Conservation (phyloP, 2,329 filamentous ascomycete genomes). For the Alternaria triticina region DNA sequence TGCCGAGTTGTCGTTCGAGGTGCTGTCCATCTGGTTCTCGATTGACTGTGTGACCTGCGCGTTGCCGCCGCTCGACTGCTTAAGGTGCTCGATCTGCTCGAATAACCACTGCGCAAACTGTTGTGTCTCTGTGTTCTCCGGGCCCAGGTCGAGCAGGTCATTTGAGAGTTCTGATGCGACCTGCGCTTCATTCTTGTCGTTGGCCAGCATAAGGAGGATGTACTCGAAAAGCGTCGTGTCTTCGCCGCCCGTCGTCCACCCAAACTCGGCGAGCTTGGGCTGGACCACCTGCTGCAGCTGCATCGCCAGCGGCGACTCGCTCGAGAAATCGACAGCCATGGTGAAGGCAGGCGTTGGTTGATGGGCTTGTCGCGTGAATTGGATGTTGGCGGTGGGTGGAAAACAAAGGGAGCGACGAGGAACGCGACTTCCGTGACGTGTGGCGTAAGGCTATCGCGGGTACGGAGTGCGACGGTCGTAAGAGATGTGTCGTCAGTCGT, state of each 20-base stretch:
- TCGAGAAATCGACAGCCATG: slow-evolving; percentile 80
- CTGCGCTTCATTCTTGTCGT: slow-evolving; percentile 90
- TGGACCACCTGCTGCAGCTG: slow-evolving; percentile 83
- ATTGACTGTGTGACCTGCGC: slow-evolving; percentile 25
- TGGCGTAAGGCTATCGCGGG: slow-evolving; percentile 22
- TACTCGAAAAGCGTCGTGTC: slow-evolving; percentile 91
- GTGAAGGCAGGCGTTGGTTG: slow-evolving; percentile 12
- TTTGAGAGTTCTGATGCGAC: slow-evolving; percentile 86
- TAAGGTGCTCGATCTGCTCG: slow-evolving; percentile 75
- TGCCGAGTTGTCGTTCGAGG: slow-evolving; percentile 38
- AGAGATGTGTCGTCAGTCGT: slow-evolving; percentile 17
- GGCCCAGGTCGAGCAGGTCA: slow-evolving; percentile 81
- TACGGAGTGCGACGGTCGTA: slow-evolving; percentile 9
- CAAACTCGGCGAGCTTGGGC: slow-evolving; percentile 89
- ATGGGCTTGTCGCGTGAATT: slow-evolving; percentile 20
- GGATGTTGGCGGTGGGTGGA: slow-evolving; percentile 16
- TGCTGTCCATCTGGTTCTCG: slow-evolving; percentile 33
- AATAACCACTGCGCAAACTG: slow-evolving; percentile 96
- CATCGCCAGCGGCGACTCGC: slow-evolving; percentile 82
- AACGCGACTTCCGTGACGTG: slow-evolving; percentile 28
- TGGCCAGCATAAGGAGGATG: slow-evolving; percentile 95
- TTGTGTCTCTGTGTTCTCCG: slow-evolving; percentile 81
- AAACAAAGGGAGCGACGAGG: slow-evolving; percentile 30
- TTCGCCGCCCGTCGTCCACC: slow-evolving; percentile 83
- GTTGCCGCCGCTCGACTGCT: slow-evolving; percentile 62